A percentile compares a stretch with the other conserved stretches of the same genome.
phyloP scores from a whole-genome alignment of 23 red algal genomes.

The Gracilaria caudata region DNA sequence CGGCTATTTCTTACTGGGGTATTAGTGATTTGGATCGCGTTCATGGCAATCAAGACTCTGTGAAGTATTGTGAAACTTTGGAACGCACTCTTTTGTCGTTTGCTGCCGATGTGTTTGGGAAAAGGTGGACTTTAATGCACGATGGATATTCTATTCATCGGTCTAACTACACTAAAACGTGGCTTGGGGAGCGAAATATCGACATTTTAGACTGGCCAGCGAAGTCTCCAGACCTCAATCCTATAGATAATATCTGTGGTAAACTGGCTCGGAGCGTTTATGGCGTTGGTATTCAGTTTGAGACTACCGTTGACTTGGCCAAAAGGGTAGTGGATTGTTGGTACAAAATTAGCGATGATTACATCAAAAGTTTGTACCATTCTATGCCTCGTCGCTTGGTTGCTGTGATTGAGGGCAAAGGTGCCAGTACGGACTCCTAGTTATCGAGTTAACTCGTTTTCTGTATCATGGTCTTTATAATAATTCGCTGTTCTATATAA shows the following conservation, averaged over 20 bases:
- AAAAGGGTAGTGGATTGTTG: neutral
- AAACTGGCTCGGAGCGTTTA: neutral
- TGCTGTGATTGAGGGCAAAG: neutral
- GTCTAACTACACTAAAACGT: slow-evolving; percentile 13
- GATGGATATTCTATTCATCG: neutral
- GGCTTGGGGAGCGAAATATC: neutral
- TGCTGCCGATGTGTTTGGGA: neutral
- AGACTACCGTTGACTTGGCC: too few relatives aligned
- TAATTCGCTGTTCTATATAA: too few relatives aligned
- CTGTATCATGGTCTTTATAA: too few relatives aligned
- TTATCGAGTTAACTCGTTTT: too few relatives aligned
- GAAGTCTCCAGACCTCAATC: neutral
- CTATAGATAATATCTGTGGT: slow-evolving; percentile 20
- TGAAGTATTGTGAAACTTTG: neutral
- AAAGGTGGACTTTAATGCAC: neutral
- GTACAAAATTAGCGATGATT: neutral
- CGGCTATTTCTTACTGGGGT: neutral
- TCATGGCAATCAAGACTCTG: neutral
- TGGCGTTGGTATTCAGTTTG: too few relatives aligned
- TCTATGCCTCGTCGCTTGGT: neutral
- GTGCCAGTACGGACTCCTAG: too few relatives aligned
- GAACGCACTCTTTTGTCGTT: neutral
- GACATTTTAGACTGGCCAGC: slow-evolving; percentile 12
- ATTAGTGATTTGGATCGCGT: neutral
- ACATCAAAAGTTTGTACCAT: neutral